Evolutionary conservation across 768 basidiomycete species (phyloP), one percentile per base, ranked within the genome.

Genomic region (Exidia glandulosa): DNA sequence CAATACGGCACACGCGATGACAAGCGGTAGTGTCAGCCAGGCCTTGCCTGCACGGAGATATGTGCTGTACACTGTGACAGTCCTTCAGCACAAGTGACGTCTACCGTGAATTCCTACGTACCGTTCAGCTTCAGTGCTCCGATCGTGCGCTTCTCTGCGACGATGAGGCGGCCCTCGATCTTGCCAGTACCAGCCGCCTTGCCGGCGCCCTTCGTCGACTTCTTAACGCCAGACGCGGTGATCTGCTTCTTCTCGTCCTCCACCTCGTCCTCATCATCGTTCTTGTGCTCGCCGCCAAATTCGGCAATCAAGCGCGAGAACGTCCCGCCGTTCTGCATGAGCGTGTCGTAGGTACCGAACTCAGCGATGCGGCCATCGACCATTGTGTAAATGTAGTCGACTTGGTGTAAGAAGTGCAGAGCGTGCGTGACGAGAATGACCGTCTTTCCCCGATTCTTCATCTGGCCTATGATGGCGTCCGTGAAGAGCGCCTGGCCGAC

Each of bases 401-500:
- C 77, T 59, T 75, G 71, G 9, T 77, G 75, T 7, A 82, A 71
- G 69, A 83, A 79, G 65, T 83, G 81, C 6, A 82, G 67, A 0
- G 80, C 79, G 61, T 83, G 81, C 0, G 81, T 83, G 56, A 82
- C 81, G 12, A 83, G 70, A 29, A 83, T 70, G 57, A 81, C 76
- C 0, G 81, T 81, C 68, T 80, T 78, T 34, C 80, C 80, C 62
- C 66, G 67, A 33, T 65, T 66, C 25, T 75, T 72, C 1, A 82
- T 75, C 0, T 72, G 72, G 13, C 75, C 74, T 10, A 83, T 63
- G 65, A 88, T 83, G n/a, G 83, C 86, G 58, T 81, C 77, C 48
- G 81, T 75, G 68, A 90, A 88, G 1, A 90, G 75, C 9, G 81
- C 75, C 65, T 82, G 81, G 1, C 85, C 86, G 56, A 90, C 87